Base-by-base conservation (phyloP, 2,329 filamentous ascomycete genomes). In the Teratosphaeria gauchensis region DNA sequence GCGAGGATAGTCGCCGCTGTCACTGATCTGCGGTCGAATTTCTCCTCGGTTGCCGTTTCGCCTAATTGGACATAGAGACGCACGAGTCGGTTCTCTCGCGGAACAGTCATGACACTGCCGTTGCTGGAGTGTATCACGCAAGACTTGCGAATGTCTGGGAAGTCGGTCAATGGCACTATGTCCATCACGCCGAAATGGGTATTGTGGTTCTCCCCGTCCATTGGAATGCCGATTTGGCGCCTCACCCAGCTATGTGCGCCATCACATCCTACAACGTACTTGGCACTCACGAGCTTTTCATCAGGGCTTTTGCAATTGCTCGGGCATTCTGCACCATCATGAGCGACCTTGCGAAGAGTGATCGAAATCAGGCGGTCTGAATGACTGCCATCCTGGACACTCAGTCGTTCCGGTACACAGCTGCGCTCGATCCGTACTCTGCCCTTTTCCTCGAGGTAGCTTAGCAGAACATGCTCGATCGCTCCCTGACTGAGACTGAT, bases 71-170 rank as follows among this genome's bases (percentile, higher is more conserved):
- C 62, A 51, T 68, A 69, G 5, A 70, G 58, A 2, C 68, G 57
- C 1, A 66, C 63, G 1, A 69, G 46, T 9, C 62, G 56, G 5
- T 58, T 48, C 35, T 89, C 87, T 24, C 87, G 80, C 0, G 87
- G 87, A 61, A 91, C 90, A 1, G 90, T 83, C 86, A 91, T 89
- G 66, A 90, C 84, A 9, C 85, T 88, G 1, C 87, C 87, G 56
- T 84, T 76, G 31, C 56, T 55, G 6, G 86, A 88, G 69, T 89
- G 86, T 61, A 90, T 88, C 0, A 85, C 88, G 65, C 85, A 88
- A 77, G 88, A 87, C 80, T 87, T 86, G 78, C 89, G 86, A 68
- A 91, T 90, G 68, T 91, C 88, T 0, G 88, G 67, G 35, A 70
- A 70, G 53, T 69, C 61, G 4, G 67, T 71, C 46, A 66, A 61